phyloP scores from a whole-genome alignment of 768 basidiomycete species.

The Collybiopsis luxurians region DNA sequence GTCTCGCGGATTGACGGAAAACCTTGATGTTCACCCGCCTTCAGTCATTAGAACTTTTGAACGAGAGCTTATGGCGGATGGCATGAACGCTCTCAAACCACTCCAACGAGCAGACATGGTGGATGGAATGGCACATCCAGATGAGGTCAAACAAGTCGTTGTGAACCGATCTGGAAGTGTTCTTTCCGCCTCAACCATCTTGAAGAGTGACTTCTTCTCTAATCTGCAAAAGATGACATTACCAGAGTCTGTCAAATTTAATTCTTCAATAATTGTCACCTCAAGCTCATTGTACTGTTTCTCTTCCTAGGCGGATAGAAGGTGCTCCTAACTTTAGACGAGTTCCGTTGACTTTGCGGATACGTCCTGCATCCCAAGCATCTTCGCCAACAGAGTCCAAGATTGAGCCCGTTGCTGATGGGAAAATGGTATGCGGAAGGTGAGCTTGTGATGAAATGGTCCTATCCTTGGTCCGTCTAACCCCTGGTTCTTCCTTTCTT shows the following conservation, averaged over 20 bases:
- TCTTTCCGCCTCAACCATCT: constrained; percentile 86
- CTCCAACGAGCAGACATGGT: constrained; percentile 67
- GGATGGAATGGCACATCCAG: constrained; percentile 76
- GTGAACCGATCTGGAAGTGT: constrained; percentile 81
- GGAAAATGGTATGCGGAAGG: constrained; percentile 80
- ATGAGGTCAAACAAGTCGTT: constrained; percentile 88
- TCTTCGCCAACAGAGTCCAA: constrained; percentile 35
- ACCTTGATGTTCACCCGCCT: not conserved
- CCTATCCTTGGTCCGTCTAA: too few relatives aligned
- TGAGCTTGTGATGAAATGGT: constrained; percentile 21
- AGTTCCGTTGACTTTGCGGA: constrained; percentile 60
- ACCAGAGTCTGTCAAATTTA: constrained; percentile 65
- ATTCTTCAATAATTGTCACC: too few relatives aligned
- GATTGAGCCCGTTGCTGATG: constrained; percentile 33
- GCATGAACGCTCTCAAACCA: constrained; percentile 76
- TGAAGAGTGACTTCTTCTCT: constrained; percentile 94
- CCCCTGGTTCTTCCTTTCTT: constrained; percentile 19
- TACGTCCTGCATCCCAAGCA: constrained; percentile 23
- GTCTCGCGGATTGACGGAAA: constrained; percentile 1
- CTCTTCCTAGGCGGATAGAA: constrained; percentile 67
- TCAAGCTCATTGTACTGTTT: not conserved
- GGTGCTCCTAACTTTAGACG: constrained; percentile 93
- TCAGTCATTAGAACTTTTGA: constrained; percentile 93
- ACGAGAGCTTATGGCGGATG: constrained; percentile 82
- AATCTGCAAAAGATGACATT: constrained; percentile 96